phyloP scores from a whole-genome alignment of 192 early-diverging fungal genomes.

The Irineochytrium annulatum region DNA sequence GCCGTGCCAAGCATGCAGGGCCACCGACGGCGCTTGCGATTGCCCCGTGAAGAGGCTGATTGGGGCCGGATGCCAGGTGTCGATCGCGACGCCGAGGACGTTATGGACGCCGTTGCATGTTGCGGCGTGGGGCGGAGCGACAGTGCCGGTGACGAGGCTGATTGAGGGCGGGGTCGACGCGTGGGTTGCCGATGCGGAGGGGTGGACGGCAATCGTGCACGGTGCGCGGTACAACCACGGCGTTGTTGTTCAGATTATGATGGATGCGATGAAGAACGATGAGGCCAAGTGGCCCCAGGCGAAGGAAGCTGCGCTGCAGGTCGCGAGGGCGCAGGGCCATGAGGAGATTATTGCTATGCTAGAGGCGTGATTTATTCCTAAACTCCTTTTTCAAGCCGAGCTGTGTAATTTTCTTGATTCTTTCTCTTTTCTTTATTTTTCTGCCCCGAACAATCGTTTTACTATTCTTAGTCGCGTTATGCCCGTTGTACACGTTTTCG shows the following conservation, averaged over 20 bases:
- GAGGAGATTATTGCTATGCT: too few species aligned
- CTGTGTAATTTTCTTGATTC: too few species aligned
- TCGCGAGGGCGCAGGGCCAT: background rate
- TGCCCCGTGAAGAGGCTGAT: conserved; percentile 1
- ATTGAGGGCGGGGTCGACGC: background rate
- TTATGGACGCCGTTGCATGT: conserved; percentile 24
- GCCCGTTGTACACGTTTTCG: too few species aligned
- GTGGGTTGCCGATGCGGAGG: conserved; percentile 15
- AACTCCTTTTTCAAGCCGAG: too few species aligned
- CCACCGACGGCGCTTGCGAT: background rate
- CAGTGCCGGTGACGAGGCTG: background rate
- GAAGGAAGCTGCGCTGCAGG: background rate
- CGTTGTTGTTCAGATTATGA: conserved; percentile 2
- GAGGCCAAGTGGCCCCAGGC: background rate
- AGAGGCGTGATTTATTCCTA: too few species aligned
- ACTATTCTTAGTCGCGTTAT: too few species aligned
- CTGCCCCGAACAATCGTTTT: too few species aligned
- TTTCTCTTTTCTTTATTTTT: too few species aligned
- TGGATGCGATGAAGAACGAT: background rate
- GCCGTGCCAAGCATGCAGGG: background rate
- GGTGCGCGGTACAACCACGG: conserved; percentile 24
- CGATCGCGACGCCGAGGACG: background rate
- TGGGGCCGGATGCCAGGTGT: background rate
- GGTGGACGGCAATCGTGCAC: conserved; percentile 24
- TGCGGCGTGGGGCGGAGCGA: conserved; percentile 15